phyloP scores from a whole-genome alignment of 371 early-diverging fungal genomes.

The Nosema muscidifuracis region DNA sequence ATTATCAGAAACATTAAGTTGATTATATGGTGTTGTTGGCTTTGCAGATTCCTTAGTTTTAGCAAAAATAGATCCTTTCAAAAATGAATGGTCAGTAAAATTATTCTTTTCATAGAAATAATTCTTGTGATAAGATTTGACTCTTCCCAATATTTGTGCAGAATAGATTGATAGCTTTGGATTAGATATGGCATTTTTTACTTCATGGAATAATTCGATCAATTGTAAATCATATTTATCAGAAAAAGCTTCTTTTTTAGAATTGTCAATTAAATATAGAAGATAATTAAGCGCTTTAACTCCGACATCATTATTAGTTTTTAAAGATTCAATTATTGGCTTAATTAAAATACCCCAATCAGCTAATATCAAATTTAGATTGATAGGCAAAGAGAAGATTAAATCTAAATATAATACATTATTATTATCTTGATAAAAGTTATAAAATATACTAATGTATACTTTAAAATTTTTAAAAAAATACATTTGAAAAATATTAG shows the following conservation, averaged over 20 bases:
- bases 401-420: slow-evolving; percentile 19
- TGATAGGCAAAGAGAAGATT: slow-evolving; percentile 31
- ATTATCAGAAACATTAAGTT: no score
- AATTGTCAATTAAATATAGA: slow-evolving; percentile 22
- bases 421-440: not conserved
- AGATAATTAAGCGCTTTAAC: slow-evolving; percentile 16
- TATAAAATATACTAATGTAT: not conserved
- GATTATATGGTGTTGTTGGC: no score
- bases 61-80: not conserved
- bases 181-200: not conserved
- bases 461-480: slow-evolving; percentile 26
- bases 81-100: not conserved
- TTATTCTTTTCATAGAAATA: not conserved
- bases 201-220: not conserved
- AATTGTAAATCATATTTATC: not conserved
- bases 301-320: not conserved
- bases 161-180: not conserved
- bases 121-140: slow-evolving; percentile 26
- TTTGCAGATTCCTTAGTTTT: not conserved
- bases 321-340: slow-evolving; percentile 16
- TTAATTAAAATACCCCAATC: slow-evolving; percentile 19
- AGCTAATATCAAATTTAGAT: slow-evolving; percentile 11
- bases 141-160: slow-evolving; percentile 29
- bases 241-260: slow-evolving; percentile 8
- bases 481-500: slow-evolving; percentile 18